Evolutionary conservation across 1,284 basidiomycete genomes (phyloP), one percentile per base, ranked within the genome.

Genomic region (Coriolopsis trogii): DNA sequence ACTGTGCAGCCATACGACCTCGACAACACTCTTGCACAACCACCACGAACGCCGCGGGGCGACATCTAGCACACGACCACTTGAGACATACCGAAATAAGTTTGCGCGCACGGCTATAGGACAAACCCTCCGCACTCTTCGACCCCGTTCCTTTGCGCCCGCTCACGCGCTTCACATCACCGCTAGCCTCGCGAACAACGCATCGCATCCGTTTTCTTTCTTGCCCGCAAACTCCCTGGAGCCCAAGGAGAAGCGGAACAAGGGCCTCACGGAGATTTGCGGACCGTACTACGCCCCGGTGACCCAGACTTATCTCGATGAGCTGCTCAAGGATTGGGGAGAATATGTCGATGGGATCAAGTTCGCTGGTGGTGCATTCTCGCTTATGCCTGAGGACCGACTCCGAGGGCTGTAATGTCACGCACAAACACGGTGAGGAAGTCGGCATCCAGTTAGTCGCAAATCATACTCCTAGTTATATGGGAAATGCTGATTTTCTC

Each of bases 261-360:
- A 66, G 41, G 73, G 73, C 1, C 55, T 74, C 36, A 74, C 74
- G 1, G 73, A 76, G 62, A 77, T 76, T 39, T 66, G 75, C 23
- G 75, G 74, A 7, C 71, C 72, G 3, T 76, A 74, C 59, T 74
- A 73, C 46, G 63, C 67, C 12, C 67, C 71, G 1, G 74, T 73
- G 38, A 73, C 71, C 18, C 65, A 69, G 44, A 71, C 69, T 0
- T 71, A 73, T 49, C 68, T 75, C 21, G 67, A 74, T 40, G 72
- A 74, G 51, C 59, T 74, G 5, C 68, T 73, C 9, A 63, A 64
- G 30, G 67, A 72, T 56, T 70, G 68, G 73, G 71, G 73, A 26
- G 69, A 72, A 45, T 77, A 72, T 51, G 73, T 76, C 25, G 76
- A 79, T 48, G 74, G 77, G 0, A 63, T 78, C 46, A 78, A 79